Evolutionary conservation across 495 filamentous ascomycete species (phyloP), one percentile per base, ranked within the genome.

Genomic region (Penicillium cosmopolitanum): DNA sequence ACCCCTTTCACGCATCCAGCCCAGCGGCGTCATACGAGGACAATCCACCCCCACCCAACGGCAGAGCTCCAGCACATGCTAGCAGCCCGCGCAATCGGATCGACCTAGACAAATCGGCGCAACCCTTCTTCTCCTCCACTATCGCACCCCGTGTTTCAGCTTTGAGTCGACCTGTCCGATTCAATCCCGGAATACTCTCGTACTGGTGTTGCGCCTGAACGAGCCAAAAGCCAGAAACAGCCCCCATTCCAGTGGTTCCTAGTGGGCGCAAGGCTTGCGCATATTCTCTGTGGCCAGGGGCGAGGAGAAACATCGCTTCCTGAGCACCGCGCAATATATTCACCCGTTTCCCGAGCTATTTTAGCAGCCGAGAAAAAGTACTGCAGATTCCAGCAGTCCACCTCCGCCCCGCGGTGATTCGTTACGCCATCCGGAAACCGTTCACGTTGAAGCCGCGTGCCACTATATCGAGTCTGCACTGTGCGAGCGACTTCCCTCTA

Each of bases 201-300:
- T 38, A n/a, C 36, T n/a, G 36, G 36, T 38, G 15, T 7, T 38
- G 28, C 28, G 8, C 10, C 36, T 13, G 4, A 38, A 10, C 34
- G 11, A 4, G 12, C 36, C 12, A 38, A 38, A 13, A 4, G 6
- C 36, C 36, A 12, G 11, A 38, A n/a, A 38, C 36, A 4, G 15
- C 12, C 36, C 36, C 42, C 42, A n/a, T 12, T 48, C 46, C 8
- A 28, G 19, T n/a, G 21, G 10, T 28, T 48, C 28, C 46, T 28
- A 23, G 46, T 48, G 46, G 46, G 46, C 46, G 46, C 46, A 48
- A 48, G 18, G 15, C 46, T 44, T 48, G 46, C 46, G 19, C 46
- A 48, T 48, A 28, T 28, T n/a, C 21, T 13, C 46, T 8, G 44
- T 25, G 23, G 23, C 31, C 46, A 48, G 46, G 46, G 46, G 46